Base-by-base conservation (phyloP, 306 rosid species). In the Citrullus mucosospermus region DNA sequence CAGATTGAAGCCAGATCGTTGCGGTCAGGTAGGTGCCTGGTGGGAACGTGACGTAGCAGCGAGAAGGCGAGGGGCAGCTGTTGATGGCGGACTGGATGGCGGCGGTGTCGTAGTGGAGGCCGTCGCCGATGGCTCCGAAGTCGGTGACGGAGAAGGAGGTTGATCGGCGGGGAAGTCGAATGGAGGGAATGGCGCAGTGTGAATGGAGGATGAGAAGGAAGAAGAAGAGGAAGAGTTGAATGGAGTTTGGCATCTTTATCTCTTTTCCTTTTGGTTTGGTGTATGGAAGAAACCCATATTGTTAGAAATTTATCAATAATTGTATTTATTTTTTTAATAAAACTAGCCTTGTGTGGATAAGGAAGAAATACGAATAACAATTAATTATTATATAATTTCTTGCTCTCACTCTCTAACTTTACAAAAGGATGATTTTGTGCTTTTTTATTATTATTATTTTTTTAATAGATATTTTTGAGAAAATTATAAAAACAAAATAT, bases 11-110 rank as follows among this genome's bases (percentile, higher is more conserved):
- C 77, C 81, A 86, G 67, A 93, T 75, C 32, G 98, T 91, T 15
- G 88, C 91, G 2, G 98, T 93, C n/a, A 94, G 89, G 84, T 90
- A 94, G 48, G 53, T 86, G 0, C 96, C 96, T 2, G 95, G 87
- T 2, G 95, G 98, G 78, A 95, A 92, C 14, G 59, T 81, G 57
- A 95, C 90, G 32, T 11, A 83, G 83, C 98, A 94, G 36, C 82
- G 88, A 2, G 15, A 0, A 54, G 88, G 14, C 38, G 82, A 0
- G 3, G 85, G 72, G 30, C 98, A 94, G 61, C 85, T 79, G 89
- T 95, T 71, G 78, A 95, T 90, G 74, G 98, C 91, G 7, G 96
- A 87, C 43, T 95, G 97, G 81, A 95, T 95, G 39, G 97, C 87
- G 6, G 7, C 16, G 12, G 97, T 90, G 88, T 95, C 97, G 86